Conservation (phyloP, 768 basidiomycete species). For the Leucosporidium yakuticum region DNA sequence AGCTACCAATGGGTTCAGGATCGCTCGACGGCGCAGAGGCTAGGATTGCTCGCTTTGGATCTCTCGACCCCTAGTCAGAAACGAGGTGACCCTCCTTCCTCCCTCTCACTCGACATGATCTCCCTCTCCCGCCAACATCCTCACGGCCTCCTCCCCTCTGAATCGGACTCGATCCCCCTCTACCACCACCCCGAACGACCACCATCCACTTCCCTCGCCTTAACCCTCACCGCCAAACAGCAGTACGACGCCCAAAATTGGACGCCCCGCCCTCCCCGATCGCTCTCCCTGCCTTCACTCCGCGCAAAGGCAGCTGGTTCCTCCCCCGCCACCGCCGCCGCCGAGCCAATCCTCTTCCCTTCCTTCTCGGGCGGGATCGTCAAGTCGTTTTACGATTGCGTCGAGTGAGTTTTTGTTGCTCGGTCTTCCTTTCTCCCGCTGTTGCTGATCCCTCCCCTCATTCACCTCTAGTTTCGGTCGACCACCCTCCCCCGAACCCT, state of each 20-base stretch:
- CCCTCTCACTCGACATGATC: background rate
- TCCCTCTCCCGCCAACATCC: background rate
- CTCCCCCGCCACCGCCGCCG: no score
- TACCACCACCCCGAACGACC: background rate
- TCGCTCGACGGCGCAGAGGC: background rate
- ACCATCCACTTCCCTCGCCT: background rate
- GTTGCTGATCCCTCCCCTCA: no score
- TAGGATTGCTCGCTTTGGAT: background rate
- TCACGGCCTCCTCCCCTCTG: background rate
- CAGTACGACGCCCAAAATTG: background rate
- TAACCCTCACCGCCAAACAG: background rate
- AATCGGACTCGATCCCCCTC: background rate
- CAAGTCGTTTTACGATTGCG: no score
- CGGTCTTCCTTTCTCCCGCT: no score
- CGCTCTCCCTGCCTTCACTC: background rate
- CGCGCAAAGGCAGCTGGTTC: no score
- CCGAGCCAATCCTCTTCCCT: no score
- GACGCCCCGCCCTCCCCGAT: background rate
- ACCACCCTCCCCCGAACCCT: no score
- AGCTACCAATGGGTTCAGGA: background rate
- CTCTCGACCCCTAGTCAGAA: background rate
- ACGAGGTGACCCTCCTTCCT: background rate
- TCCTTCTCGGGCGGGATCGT: no score
- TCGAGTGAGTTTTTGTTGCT: no score
- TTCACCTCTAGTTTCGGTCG: no score